phyloP scores from a whole-genome alignment of 2,329 filamentous ascomycete species.

The Emmonsiellopsis sp. region DNA sequence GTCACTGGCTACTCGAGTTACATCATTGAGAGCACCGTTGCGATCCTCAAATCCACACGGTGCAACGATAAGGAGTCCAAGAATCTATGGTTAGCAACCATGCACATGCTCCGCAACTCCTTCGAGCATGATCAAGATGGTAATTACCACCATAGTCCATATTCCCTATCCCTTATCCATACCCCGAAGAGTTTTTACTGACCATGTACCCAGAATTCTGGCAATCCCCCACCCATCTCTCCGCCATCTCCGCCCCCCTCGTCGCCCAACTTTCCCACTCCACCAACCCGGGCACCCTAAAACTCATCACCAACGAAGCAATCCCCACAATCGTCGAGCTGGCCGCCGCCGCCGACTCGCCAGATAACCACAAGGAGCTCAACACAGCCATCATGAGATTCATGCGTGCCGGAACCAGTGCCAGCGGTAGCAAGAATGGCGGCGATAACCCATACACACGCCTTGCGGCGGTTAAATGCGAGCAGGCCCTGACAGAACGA shows the following conservation, averaged over 20 bases:
- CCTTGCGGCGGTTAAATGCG: constrained; percentile 69
- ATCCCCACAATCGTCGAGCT: constrained; percentile 71
- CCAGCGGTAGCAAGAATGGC: constrained; percentile 17
- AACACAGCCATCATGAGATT: constrained; percentile 70
- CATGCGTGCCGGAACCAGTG: constrained; percentile 49
- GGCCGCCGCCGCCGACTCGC: constrained; percentile 68
- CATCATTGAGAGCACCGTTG: constrained; percentile 64
- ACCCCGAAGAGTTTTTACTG: neutral
- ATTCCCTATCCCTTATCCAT: neutral
- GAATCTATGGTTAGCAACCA: constrained; percentile 58
- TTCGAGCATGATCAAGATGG: constrained; percentile 85
- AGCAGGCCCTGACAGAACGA: constrained; percentile 68
- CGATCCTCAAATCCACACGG: constrained; percentile 43
- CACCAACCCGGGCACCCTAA: constrained; percentile 27
- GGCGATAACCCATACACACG: constrained; percentile 60
- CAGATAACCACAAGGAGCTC: constrained; percentile 83
- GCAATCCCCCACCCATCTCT: constrained; percentile 84
- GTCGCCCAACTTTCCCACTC: constrained; percentile 54
- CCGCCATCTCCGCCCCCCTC: constrained; percentile 59
- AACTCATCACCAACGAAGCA: constrained; percentile 46
- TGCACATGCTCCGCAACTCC: constrained; percentile 62
- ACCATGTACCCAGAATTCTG: constrained; percentile 56
- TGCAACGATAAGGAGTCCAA: constrained; percentile 40
- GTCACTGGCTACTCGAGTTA: constrained; percentile 88
- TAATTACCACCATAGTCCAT: constrained; percentile 17